A percentile compares a stretch with the other conserved stretches of the same genome.
Evolutionary conservation across 108 stramenopile species (phyloP).

Genomic region (Cyclotella cryptica): DNA sequence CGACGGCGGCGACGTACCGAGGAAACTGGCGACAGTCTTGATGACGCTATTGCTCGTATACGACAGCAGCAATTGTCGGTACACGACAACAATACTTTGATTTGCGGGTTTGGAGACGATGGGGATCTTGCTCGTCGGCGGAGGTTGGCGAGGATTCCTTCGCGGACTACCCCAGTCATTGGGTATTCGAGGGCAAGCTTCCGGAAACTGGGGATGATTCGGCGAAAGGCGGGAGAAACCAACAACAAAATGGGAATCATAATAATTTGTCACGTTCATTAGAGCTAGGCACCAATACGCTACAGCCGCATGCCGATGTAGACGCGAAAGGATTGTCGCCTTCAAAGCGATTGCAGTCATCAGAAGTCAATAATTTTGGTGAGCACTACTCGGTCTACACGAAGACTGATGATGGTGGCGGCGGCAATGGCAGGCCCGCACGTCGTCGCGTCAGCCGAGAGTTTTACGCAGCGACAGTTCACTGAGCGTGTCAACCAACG

Average conservation of each 20-base stretch:
- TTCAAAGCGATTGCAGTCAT: too few species aligned
- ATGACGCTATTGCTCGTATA: neutral
- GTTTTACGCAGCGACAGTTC: slow-evolving; percentile 2
- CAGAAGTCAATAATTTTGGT: too few species aligned
- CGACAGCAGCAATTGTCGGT: neutral
- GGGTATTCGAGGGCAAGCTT: neutral
- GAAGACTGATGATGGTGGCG: slow-evolving; percentile 1
- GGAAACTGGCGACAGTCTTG: slow-evolving; percentile 13
- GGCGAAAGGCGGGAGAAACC: neutral
- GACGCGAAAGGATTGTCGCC: too few species aligned
- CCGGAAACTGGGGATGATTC: neutral
- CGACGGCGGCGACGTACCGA: slow-evolving; percentile 25
- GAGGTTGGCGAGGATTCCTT: neutral
- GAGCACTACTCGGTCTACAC: neutral
- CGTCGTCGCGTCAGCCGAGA: neutral
- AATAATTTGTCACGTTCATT: neutral
- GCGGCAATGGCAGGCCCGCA: neutral
- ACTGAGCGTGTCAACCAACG: neutral
- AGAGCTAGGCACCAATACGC: too few species aligned
- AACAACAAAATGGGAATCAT: neutral
- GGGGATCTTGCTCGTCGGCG: slow-evolving; percentile 20
- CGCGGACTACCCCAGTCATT: neutral
- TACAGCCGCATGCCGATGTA: too few species aligned
- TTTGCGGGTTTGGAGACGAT: slow-evolving; percentile 43
- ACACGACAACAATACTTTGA: slow-evolving; percentile 19